These are phyloP conservation scores for Rhazya stricta DNA, from an alignment of 257 asterid genomes.

Conservation along the genomic window DNA sequence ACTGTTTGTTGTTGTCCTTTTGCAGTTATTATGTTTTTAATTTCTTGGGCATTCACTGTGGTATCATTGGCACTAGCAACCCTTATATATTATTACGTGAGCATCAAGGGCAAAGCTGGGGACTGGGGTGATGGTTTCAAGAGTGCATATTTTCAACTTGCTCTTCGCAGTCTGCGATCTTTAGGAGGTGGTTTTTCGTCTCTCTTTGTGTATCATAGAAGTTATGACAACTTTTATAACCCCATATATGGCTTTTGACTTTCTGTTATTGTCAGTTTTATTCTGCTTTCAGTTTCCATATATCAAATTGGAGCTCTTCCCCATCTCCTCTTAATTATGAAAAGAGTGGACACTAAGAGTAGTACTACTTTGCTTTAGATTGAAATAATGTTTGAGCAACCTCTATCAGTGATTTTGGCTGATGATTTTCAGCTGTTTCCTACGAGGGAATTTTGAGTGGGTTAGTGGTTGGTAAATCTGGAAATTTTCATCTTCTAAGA, in stretches of 20 bases:
- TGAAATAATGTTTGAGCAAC: not conserved
- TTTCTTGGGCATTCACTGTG: conserved; percentile 96
- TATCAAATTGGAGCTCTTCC: not conserved
- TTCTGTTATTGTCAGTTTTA: not conserved
- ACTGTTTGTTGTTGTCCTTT: conserved; percentile 15
- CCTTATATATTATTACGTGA: conserved; percentile 90
- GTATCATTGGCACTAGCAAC: conserved; percentile 88
- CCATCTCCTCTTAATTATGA: not conserved
- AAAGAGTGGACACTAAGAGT: not conserved
- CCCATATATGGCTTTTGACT: not conserved
- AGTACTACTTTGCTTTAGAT: too few relatives aligned
- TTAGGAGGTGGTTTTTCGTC: conserved; percentile 72
- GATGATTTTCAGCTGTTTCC: not conserved
- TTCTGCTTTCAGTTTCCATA: not conserved
- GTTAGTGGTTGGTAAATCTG: not conserved
- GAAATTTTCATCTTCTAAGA: not conserved
- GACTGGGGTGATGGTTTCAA: conserved; percentile 99
- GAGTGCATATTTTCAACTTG: conserved; percentile 99
- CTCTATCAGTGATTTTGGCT: not conserved
- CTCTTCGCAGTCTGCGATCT: conserved; percentile 97
- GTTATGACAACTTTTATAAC: not conserved
- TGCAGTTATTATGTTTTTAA: conserved; percentile 94
- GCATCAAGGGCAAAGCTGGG: conserved; percentile 98
- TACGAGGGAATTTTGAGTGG: not conserved
- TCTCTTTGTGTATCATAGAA: not conserved